Conservation (phyloP, 208 protist genomes). For the Phytomonas francai region DNA sequence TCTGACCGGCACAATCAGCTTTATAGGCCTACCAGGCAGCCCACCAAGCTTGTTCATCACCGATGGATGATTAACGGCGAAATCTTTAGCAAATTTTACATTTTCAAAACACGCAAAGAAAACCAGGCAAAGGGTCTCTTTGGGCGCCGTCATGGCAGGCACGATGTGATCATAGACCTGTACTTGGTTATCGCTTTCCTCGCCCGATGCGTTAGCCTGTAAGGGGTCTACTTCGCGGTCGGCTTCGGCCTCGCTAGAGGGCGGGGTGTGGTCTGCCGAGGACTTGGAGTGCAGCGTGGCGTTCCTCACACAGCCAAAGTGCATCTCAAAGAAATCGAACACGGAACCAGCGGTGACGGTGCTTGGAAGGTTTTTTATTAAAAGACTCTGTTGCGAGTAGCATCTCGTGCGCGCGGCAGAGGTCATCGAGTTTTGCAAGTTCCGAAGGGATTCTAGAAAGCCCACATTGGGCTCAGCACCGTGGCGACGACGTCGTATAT, state of each 20-base stretch:
- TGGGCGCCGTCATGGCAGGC: too few relatives aligned
- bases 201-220: neutral
- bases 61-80: conserved; percentile 14
- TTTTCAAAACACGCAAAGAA: conserved; percentile 65
- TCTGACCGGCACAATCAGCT: conserved; percentile 33
- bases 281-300: conserved; percentile 36
- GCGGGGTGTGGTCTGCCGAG: neutral
- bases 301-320: conserved; percentile 55
- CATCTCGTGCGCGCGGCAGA: conserved; percentile 33
- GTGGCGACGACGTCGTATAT: conserved; percentile 44
- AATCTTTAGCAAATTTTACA: conserved; percentile 27
- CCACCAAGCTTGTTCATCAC: conserved; percentile 29
- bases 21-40: conserved; percentile 38
- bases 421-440: conserved; percentile 55
- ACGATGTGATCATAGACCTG: too few relatives aligned
- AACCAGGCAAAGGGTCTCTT: conserved; percentile 49
- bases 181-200: neutral
- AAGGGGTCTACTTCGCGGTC: neutral
- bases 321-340: conserved; percentile 52
- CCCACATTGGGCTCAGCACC: conserved; percentile 72
- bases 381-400: conserved; percentile 42
- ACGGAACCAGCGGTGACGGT: conserved; percentile 25
- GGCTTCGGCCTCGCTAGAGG: neutral
- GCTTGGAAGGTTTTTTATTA: conserved; percentile 36
- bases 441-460: conserved; percentile 67